These are phyloP conservation scores for Brassica nigra DNA, from an alignment of 345 rosid species.

Conservation along the genomic window DNA sequence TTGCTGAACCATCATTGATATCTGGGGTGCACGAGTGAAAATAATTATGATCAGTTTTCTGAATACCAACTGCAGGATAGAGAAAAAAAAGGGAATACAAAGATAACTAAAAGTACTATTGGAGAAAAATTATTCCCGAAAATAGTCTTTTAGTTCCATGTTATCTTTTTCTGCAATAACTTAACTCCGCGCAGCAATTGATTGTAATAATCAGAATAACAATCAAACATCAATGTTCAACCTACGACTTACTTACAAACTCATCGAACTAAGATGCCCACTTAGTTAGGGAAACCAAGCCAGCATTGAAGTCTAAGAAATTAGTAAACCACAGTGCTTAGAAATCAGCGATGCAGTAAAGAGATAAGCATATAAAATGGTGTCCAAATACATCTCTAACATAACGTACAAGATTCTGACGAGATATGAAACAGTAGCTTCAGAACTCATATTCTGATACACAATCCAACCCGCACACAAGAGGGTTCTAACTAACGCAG, in stretches of 20 bases:
- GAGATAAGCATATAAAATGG: background rate
- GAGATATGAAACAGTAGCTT: constrained; percentile 12
- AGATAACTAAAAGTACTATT: background rate
- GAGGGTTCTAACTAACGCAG: too few relatives aligned
- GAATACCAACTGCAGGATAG: background rate
- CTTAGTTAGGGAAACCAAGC: constrained; percentile 2
- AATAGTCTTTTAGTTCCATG: background rate
- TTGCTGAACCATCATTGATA: constrained; percentile 49
- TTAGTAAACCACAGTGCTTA: background rate
- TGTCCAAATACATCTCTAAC: background rate
- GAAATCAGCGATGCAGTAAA: background rate
- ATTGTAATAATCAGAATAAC: background rate
- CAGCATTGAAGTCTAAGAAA: background rate
- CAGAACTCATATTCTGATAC: background rate
- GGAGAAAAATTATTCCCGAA: background rate
- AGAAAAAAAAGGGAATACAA: background rate
- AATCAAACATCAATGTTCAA: background rate
- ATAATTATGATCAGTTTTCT: constrained; percentile 15
- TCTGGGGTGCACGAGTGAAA: constrained; percentile 37
- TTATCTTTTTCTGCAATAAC: background rate
- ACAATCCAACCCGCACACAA: background rate
- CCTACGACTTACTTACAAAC: background rate
- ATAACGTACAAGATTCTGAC: background rate
- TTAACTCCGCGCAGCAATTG: background rate
- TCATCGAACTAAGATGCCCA: background rate